Conservation (phyloP, 305 asterid species). For the Fraxinus albicans region DNA sequence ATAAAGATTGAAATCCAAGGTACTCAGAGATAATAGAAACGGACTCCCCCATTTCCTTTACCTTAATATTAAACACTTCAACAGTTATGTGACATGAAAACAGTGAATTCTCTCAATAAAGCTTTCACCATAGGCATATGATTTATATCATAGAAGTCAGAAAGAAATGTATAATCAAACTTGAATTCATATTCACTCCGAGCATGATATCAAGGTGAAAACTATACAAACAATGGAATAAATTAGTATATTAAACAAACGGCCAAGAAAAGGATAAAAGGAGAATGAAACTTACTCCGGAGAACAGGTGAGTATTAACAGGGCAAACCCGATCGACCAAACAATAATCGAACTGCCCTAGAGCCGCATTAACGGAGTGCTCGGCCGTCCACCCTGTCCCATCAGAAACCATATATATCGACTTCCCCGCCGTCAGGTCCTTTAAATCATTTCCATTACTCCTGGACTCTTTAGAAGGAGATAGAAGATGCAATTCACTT, state of each 20-base stretch:
- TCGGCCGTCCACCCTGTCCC: slow-evolving; percentile 99
- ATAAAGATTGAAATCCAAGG: not conserved
- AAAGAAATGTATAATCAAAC: not conserved
- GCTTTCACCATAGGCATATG: not conserved
- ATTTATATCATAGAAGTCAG: not conserved
- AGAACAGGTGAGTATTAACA: slow-evolving; percentile 81
- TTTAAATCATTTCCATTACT: slow-evolving; percentile 32
- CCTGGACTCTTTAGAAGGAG: slow-evolving; percentile 30
- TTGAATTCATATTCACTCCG: not conserved
- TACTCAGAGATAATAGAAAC: not conserved
- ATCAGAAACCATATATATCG: slow-evolving; percentile 84
- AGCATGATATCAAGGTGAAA: not conserved
- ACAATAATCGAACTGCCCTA: slow-evolving; percentile 92
- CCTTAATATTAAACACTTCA: not conserved
- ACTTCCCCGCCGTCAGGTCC: slow-evolving; percentile 44
- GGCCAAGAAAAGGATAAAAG: not conserved
- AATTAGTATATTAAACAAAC: not conserved
- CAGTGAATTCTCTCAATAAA: not conserved
- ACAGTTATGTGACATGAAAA: not conserved
- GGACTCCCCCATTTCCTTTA: not conserved
- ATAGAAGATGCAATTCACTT: slow-evolving; percentile 21
- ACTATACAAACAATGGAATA: not conserved
- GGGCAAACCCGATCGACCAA: slow-evolving; percentile 82
- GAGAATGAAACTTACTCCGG: slow-evolving; percentile 59
- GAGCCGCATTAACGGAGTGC: slow-evolving; percentile 82